These are phyloP conservation scores for Pleurotus eryngii DNA, from an alignment of 768 basidiomycete genomes.

Conservation along the genomic window DNA sequence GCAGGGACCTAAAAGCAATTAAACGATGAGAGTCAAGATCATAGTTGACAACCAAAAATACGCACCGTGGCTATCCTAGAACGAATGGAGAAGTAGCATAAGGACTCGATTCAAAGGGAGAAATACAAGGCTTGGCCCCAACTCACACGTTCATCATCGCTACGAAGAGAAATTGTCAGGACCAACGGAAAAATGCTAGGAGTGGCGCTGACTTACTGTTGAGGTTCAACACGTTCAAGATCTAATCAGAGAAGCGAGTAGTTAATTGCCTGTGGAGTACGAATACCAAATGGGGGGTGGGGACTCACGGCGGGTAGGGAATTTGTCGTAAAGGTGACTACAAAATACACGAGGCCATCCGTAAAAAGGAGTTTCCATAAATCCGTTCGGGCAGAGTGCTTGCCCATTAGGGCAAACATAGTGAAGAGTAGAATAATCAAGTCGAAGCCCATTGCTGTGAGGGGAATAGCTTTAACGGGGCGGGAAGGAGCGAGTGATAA, in stretches of 20 bases:
- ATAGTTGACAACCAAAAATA: background rate
- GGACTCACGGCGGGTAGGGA: constrained; percentile 60
- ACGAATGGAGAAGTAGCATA: constrained; percentile 5
- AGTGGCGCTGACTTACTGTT: constrained; percentile 41
- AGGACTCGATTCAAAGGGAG: background rate
- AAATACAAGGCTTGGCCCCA: background rate
- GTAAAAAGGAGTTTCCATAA: constrained; percentile 70
- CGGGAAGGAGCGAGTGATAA: background rate
- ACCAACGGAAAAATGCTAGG: background rate
- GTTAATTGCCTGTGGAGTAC: no score
- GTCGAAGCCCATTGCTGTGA: constrained; percentile 67
- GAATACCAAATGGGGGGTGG: background rate
- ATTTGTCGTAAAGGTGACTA: constrained; percentile 63
- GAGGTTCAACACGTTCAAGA: constrained; percentile 56
- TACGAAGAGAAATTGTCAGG: constrained; percentile 19
- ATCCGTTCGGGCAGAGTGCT: constrained; percentile 51
- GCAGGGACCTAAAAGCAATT: constrained; percentile 48
- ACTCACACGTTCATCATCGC: constrained; percentile 65
- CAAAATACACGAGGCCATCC: constrained; percentile 71
- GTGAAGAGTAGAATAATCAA: constrained; percentile 57
- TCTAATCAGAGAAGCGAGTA: constrained; percentile 23
- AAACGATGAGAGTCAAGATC: background rate
- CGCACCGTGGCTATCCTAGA: constrained; percentile 52
- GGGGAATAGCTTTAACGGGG: constrained; percentile 2
- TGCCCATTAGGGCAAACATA: constrained; percentile 46